These are phyloP conservation scores for Neopestalotiopsis clavispora DNA, from an alignment of 2,329 filamentous ascomycete species.

Conservation along the genomic window DNA sequence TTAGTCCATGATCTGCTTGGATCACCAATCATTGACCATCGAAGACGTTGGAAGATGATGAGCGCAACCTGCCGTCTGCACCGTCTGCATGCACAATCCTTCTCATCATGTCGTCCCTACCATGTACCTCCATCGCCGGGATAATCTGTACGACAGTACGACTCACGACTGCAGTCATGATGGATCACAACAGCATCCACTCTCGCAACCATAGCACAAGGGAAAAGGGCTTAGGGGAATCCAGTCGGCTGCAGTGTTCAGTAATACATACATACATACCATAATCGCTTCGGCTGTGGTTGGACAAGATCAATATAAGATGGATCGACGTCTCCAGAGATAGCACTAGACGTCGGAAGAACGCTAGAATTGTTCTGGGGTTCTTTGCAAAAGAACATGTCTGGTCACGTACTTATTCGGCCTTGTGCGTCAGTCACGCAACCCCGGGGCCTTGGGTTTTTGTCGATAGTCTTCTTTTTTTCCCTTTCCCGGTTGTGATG, in stretches of 20 bases:
- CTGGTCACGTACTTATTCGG: neutral
- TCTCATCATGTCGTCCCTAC: no score
- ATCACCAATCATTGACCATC: no score
- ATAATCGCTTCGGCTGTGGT: neutral
- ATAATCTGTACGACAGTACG: neutral
- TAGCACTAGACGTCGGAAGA: neutral
- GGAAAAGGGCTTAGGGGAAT: neutral
- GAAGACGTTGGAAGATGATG: no score
- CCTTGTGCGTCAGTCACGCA: neutral
- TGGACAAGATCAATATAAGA: neutral
- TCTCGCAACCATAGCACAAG: neutral
- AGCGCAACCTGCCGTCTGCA: no score
- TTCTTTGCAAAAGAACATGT: neutral
- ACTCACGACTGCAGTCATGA: neutral
- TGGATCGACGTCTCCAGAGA: neutral
- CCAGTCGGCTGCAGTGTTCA: neutral
- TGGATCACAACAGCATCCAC: neutral
- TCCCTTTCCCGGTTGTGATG: neutral
- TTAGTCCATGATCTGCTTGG: no score
- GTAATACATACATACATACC: neutral
- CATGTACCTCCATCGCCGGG: no score
- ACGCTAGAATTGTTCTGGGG: conserved; percentile 1
- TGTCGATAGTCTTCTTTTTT: neutral
- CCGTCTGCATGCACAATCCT: no score
- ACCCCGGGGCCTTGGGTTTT: neutral